Base-by-base conservation (phyloP, 805 yeast species). In the Pichia cabralensis region DNA sequence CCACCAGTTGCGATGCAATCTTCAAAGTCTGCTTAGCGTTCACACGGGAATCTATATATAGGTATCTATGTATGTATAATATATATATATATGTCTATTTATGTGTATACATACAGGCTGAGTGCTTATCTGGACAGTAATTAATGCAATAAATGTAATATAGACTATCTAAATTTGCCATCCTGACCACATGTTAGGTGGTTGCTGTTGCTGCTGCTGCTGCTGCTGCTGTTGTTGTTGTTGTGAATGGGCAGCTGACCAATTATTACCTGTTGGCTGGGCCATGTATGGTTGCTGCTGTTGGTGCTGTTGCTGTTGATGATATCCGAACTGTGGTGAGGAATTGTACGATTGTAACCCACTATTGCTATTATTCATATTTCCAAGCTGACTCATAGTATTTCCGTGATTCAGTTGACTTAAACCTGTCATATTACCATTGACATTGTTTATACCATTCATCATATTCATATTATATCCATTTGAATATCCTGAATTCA, bases 191-290 rank as follows among this genome's bases (percentile, higher is more conserved):
- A 3, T 14, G 26, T 14, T 24, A 9, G 4, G n/a, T 9, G 35
- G 49, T 35, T 34, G 42, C 16, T 29, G 31, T 27, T 20, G 35
- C 16, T 38, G 43, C 35, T 35, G 38, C 28, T 36, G 47, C 42
- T 36, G 50, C 35, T 35, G 43, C 12, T 23, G 48, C 17, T 35
- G 45, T 22, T 38, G 45, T 22, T 38, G 45, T 19, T 28, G 33
- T 12, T 21, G 32, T 26, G 38, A 34, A n/a, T n/a, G n/a, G n/a
- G n/a, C n/a, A n/a, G n/a, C n/a, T 28, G 38, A 22, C 33, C 38
- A 35, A 17, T 30, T 27, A 26, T 30, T 23, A 22, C 34, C 34
- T 4, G 36, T 34, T 22, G 18, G 27, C 14, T 34, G 36, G 11
- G 18, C 27, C 24, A 36, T 30, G 18, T 26, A 32, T 9, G 23